Base-by-base conservation (phyloP, 805 yeast species). In the Sugiyamaella chiloensis region DNA sequence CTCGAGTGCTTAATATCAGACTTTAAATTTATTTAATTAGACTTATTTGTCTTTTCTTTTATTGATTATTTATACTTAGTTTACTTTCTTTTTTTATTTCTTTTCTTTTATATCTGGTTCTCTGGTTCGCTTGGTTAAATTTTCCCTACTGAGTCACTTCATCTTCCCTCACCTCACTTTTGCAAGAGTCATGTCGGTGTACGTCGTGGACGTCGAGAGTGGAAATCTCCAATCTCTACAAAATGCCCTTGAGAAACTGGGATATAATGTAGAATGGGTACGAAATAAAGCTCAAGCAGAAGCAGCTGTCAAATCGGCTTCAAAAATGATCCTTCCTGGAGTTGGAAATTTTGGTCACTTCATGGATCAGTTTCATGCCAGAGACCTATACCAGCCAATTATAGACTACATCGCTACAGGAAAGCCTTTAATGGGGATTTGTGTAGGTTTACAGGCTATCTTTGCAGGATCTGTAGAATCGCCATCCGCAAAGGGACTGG, bases 261-360 rank as follows among this genome's bases (percentile, higher is more conserved):
- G 97, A 0, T 86, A 81, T 62, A 84, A 49, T n/a, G 57, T 85
- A 3, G 68, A 71, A 36, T 76, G 83, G 59, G 75, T 90, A 57
- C 78, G 73, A 50, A 69, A 77, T 48, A 78, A 82, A 14, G 64
- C 68, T 4, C 88, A 85, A 26, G 53, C 48, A 30, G 27, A 31
- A 39, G 45, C 42, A 5, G 54, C 51, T 2, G 35, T 56, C 8
- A 58, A 51, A 4, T 57, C 56, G 12, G 65, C 64, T 2, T 31
- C 52, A 47, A 73, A 72, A 58, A 71, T 93, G 52, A 75, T 93
- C 50, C 75, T 93, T 20, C 99, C 99, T 5, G 99, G 99, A 23
- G 99, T 93, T 14, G 99, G 99, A 9, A 91, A 89, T 63, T 95
- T 80, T 65, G 99, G 96, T 39, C 98, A 93, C 64, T 90, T 91